These are phyloP conservation scores for Tylopilus intermedius DNA, from an alignment of 768 basidiomycete genomes.

Conservation along the genomic window DNA sequence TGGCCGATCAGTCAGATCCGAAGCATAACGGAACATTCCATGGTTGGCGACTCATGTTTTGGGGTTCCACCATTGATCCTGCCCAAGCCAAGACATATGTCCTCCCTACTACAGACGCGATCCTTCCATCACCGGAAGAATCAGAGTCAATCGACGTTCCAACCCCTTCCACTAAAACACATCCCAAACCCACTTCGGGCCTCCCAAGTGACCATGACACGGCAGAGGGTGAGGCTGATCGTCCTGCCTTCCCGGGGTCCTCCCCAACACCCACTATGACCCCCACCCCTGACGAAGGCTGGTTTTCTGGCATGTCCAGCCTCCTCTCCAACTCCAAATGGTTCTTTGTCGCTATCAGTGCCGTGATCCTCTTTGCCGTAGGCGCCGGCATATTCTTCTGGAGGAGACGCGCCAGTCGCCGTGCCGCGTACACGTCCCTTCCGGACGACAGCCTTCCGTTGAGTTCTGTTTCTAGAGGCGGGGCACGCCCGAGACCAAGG, in stretches of 20 bases:
- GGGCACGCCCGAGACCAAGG: slow-evolving; percentile 37
- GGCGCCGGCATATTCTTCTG: slow-evolving; percentile 75
- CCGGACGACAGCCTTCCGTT: slow-evolving; percentile 72
- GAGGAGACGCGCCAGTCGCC: slow-evolving; percentile 49
- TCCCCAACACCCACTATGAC: slow-evolving; percentile 38
- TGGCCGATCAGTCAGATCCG: slow-evolving; percentile 72
- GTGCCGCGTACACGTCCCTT: slow-evolving; percentile 52
- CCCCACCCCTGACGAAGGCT: slow-evolving; percentile 72
- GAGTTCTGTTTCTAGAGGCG: slow-evolving; percentile 53
- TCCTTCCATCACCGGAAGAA: slow-evolving; percentile 45
- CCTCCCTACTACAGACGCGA: slow-evolving; percentile 48
- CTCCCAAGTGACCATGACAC: slow-evolving; percentile 84
- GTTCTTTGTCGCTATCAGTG: slow-evolving; percentile 85
- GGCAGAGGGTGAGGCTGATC: slow-evolving; percentile 73
- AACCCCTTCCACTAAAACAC: slow-evolving; percentile 50
- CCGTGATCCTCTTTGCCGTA: slow-evolving; percentile 70
- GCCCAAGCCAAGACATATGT: slow-evolving; percentile 57
- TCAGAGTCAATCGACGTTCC: slow-evolving; percentile 37
- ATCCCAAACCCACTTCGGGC: slow-evolving; percentile 80
- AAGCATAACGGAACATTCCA: slow-evolving; percentile 64
- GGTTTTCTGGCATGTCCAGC: slow-evolving; percentile 75
- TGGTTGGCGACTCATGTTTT: slow-evolving; percentile 89
- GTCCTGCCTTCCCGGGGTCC: slow-evolving; percentile 58
- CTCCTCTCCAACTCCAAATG: slow-evolving; percentile 77
- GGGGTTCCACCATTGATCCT: slow-evolving; percentile 83